Percentiles rank a stretch among this genome's conserved stretches.
These are phyloP conservation scores for Colletotrichum sp. DNA, from an alignment of 2,329 filamentous ascomycete genomes.

Conservation along the genomic window DNA sequence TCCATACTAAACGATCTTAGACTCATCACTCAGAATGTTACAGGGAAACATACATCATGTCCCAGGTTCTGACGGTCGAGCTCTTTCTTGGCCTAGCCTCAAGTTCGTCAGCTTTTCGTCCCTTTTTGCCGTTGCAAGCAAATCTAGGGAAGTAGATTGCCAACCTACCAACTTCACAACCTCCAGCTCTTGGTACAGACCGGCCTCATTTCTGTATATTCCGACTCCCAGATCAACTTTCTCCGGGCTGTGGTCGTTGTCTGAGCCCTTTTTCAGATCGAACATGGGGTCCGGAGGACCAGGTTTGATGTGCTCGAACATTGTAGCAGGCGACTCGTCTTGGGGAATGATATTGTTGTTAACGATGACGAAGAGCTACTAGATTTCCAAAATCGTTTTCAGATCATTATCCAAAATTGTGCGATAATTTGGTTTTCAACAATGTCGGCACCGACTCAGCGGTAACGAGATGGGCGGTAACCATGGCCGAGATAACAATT, in stretches of 20 bases:
- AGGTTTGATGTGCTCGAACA: conserved; percentile 50
- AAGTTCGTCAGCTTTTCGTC: not conserved
- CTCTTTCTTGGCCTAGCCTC: conserved; percentile 26
- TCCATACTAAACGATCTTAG: conserved; percentile 31
- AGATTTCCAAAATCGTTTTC: not conserved
- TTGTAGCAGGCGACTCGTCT: not conserved
- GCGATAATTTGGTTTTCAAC: no score
- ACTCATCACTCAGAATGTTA: not conserved
- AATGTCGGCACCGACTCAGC: no score
- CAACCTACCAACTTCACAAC: conserved; percentile 27
- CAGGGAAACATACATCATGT: conserved; percentile 28
- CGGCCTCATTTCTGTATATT: conserved; percentile 38
- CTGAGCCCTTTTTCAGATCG: conserved; percentile 33
- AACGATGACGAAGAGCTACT: not conserved
- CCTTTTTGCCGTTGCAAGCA: not conserved
- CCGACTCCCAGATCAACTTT: conserved; percentile 43
- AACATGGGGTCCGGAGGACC: conserved; percentile 34
- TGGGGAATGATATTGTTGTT: not conserved
- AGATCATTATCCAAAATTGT: not conserved
- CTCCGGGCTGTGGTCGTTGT: conserved; percentile 29
- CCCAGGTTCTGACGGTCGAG: conserved; percentile 24
- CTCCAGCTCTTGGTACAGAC: conserved; percentile 34
- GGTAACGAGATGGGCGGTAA: no score
- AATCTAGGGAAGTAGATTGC: not conserved
- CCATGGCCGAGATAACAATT: not conserved